Base-by-base conservation (phyloP, 1,284 basidiomycete genomes). In the Ceratobasidium sp. region DNA sequence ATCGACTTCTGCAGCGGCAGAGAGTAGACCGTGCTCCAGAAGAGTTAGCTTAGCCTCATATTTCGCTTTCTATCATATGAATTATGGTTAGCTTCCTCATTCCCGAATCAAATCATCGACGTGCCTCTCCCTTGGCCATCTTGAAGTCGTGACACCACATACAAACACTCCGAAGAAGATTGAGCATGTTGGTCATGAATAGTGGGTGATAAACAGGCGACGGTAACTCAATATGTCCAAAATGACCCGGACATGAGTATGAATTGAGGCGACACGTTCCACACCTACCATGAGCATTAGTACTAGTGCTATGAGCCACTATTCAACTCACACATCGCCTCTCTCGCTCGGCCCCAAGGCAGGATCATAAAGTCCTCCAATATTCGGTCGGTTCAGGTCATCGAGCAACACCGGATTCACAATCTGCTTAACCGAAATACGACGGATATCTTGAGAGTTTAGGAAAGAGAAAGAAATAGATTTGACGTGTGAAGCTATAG, bases 141-240 rank as follows among this genome's bases (percentile, higher is more conserved):
- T 97, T 96, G 87, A 99, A 98, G 81, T 89, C 91, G 85, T 99
- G 97, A 86, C 98, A 99, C 86, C 95, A 99, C 83, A 98, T 87
- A 87, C 98, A 99, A 23, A 92, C 93, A 59, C 93, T 93, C 73
- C 96, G 92, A 17, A 99, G 87, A 69, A 99, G 86, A 81, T 94
- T 93, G 85, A 93, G 97, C 88, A 95, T 93, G 83, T 98, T 96
- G 66, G 89, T 89, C 92, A 99, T 96, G 86, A 99, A 99, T 42
- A 99, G 88, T 0, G 98, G 98, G 84, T 99, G 97, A 84, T 95
- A 99, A 15, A 99, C 95, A 38, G 98, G 96, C 26, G 94, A 90
- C 12, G 98, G 96, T 6, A 99, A 91, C 82, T 99, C 96, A 81
- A 99, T 97, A 86, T 99, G 98, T n/a, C 98, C 98, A 87, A 95